A percentile compares a stretch with the other conserved stretches of the same genome.
phyloP scores from a whole-genome alignment of 495 filamentous ascomycete species.

The Rusavskia elegans region DNA sequence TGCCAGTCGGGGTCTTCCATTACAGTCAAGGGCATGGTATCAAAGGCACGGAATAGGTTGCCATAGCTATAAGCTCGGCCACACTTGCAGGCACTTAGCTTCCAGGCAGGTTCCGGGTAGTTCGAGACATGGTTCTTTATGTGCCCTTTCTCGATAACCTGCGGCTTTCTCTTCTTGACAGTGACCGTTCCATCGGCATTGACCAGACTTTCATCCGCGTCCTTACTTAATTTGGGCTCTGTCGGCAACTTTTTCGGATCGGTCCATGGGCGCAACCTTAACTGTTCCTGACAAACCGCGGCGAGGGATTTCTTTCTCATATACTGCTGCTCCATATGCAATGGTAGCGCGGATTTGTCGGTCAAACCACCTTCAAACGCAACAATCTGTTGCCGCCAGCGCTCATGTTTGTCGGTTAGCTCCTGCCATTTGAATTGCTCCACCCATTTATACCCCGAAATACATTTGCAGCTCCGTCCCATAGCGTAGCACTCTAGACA shows the following conservation, averaged over 20 bases:
- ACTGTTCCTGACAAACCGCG: conserved; percentile 77
- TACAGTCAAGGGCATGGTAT: conserved; percentile 60
- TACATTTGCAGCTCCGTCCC: conserved; percentile 78
- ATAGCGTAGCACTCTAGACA: conserved; percentile 96
- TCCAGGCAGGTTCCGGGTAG: conserved; percentile 61
- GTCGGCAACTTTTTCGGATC: conserved; percentile 32
- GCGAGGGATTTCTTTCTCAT: conserved; percentile 61
- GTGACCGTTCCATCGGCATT: conserved; percentile 25
- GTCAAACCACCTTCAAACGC: conserved; percentile 43
- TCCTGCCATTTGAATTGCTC: conserved; percentile 82
- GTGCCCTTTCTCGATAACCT: conserved; percentile 28
- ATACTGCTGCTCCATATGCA: conserved; percentile 46
- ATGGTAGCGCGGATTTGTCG: conserved; percentile 42
- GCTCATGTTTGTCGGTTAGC: conserved; percentile 60
- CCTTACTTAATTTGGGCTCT: conserved; percentile 6
- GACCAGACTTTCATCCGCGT: conserved; percentile 17
- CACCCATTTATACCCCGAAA: conserved; percentile 74
- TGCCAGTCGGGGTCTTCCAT: conserved; percentile 70
- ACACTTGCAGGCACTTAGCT: conserved; percentile 65
- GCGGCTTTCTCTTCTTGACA: conserved; percentile 32
- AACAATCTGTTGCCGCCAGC: conserved; percentile 64
- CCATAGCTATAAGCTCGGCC: conserved; percentile 71
- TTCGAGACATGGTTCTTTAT: conserved; percentile 66
- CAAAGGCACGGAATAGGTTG: conserved; percentile 73
- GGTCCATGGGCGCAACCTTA: conserved; percentile 51